Base-by-base conservation (phyloP, 2,329 filamentous ascomycete species). In the Monilinia polystroma region DNA sequence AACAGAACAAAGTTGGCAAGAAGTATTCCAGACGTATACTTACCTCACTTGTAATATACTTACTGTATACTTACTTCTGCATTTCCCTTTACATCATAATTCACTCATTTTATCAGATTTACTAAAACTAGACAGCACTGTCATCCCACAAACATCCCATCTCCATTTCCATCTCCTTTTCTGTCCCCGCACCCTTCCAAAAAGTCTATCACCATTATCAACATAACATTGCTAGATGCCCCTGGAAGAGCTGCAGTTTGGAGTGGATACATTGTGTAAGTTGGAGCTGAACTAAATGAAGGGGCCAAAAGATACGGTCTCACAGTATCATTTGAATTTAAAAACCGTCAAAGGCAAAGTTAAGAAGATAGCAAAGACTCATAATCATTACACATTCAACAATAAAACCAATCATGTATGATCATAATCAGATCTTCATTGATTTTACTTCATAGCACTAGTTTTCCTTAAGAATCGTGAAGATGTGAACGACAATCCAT, bases 361-460 rank as follows among this genome's bases (percentile, higher is more conserved):
- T 7, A 3, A 23, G 23, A 3, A 32, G 18, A 32, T n/a, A 47
- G 26, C 11, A 59, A 59, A 47, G 18, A 35, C 26, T 47, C 18
- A 35, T 1, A 5, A 10, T 11, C 29, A 18, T 14, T 5, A 32
- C 14, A 20, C 26, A 23, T 47, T 35, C 57, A 59, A n/a, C 2
- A 16, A 8, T 6, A 60, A 35, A 59, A 6, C 1, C 43, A 49
- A n/a, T n/a, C 12, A 60, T 2, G 35, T 38, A 51, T 60, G 23
- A 60, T 51, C 29, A 60, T 60, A 8, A 5, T 60, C n/a, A 18
- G 29, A 23, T 51, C 14, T 60, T 18, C 58, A 51, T 60, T 60
- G 20, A 38, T 60, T 51, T 29, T 60, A 60, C 43, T 51, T 14
- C 45, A 23, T 38, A 38, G 29, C 58, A 60, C 45, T 14, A 38